These are phyloP conservation scores for Elsinoe ampelina DNA, from an alignment of 2,329 filamentous ascomycete genomes.

Conservation along the genomic window DNA sequence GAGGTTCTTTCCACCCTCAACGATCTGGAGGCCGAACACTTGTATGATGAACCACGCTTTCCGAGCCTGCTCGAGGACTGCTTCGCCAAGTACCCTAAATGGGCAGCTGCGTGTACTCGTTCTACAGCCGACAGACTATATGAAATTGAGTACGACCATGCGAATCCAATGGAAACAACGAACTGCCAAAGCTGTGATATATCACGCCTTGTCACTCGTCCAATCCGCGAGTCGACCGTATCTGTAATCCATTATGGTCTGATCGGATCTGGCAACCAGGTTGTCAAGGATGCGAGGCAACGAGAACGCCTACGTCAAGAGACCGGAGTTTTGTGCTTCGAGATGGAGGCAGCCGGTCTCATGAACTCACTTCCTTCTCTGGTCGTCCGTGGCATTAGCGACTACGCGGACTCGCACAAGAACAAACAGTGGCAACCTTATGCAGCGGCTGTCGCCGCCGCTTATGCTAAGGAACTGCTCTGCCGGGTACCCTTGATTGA, in stretches of 20 bases:
- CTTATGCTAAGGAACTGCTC: conserved; percentile 17
- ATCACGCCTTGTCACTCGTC: background rate
- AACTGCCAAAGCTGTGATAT: background rate
- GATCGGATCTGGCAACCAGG: conserved; percentile 31
- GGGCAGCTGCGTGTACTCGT: too few species aligned
- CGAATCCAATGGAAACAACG: too few species aligned
- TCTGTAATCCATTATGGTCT: conserved; percentile 29
- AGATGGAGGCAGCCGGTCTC: conserved; percentile 17
- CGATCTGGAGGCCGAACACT: background rate
- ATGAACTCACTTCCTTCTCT: conserved; percentile 18
- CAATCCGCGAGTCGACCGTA: background rate
- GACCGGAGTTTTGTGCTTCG: conserved; percentile 15
- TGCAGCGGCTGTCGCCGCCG: conserved; percentile 19
- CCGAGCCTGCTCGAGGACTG: background rate
- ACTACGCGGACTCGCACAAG: conserved; percentile 22
- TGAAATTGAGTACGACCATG: too few species aligned
- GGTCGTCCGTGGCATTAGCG: conserved; percentile 21
- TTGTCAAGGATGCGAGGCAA: conserved; percentile 9
- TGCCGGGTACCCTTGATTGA: too few species aligned
- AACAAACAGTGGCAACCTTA: conserved; percentile 20
- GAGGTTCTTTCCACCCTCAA: conserved; percentile 21
- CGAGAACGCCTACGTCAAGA: background rate
- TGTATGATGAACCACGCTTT: background rate
- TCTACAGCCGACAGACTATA: too few species aligned
- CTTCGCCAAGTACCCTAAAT: too few species aligned